These are phyloP conservation scores for Thelephora aurantiotincta DNA, from an alignment of 768 basidiomycete species.

Conservation along the genomic window DNA sequence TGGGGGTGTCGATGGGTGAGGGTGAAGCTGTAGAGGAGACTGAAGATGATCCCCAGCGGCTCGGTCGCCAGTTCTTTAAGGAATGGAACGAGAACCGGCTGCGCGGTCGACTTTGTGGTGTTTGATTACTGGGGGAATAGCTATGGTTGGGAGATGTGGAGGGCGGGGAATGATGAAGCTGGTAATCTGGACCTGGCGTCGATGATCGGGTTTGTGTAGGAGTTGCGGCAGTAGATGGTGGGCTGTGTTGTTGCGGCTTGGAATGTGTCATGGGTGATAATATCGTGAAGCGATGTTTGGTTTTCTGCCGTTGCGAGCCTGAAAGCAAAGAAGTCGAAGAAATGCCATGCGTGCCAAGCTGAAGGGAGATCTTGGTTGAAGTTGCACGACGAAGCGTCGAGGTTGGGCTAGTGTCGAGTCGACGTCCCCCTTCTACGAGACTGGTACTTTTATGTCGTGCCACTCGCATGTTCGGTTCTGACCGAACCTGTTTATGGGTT, in stretches of 20 bases:
- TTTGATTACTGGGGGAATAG: not conserved
- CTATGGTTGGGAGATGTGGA: not conserved
- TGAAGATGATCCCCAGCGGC: slow-evolving; percentile 11
- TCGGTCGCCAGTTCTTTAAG: slow-evolving; percentile 13
- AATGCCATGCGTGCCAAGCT: slow-evolving; percentile 2
- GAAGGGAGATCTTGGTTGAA: slow-evolving; percentile 10
- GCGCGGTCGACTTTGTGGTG: not conserved
- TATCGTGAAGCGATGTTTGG: slow-evolving; percentile 3
- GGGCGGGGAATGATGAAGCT: not conserved
- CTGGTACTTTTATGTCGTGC: slow-evolving; percentile 6
- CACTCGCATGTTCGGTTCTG: slow-evolving; percentile 16
- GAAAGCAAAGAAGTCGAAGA: slow-evolving; percentile 7
- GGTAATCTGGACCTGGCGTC: not conserved
- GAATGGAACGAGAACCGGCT: slow-evolving; percentile 18
- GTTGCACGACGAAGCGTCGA: slow-evolving; percentile 5
- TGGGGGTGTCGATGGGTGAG: slow-evolving; percentile 1
- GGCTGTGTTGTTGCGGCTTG: not conserved
- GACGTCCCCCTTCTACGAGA: slow-evolving; percentile 14
- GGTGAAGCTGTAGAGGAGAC: slow-evolving; percentile 8
- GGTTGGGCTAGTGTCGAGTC: slow-evolving; percentile 11
- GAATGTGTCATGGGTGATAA: not conserved
- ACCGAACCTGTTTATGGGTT: slow-evolving; percentile 16
- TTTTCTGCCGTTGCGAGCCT: not conserved
- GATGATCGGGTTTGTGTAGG: not conserved
- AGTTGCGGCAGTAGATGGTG: not conserved